Evolutionary conservation across 2,329 filamentous ascomycete genomes (phyloP), one percentile per base, ranked within the genome.

Genomic region (Aspergillus spinulosporus): DNA sequence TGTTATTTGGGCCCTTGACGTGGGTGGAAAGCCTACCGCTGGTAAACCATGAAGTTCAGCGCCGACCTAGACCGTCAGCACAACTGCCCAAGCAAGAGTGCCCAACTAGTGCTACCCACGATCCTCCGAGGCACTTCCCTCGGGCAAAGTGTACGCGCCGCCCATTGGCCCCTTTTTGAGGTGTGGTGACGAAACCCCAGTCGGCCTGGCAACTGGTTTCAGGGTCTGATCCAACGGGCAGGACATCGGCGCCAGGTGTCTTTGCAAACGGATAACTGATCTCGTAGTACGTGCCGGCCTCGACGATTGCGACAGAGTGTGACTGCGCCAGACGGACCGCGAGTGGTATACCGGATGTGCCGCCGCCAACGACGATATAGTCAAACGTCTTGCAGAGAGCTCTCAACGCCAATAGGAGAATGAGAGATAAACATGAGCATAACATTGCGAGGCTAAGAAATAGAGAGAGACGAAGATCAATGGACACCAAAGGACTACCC

Each of bases 271-370:
- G 11, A 8, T 64, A 65, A 15, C 56, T 45, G 1, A 58, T 1
- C 40, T 73, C 68, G n/a, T 72, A 73, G 9, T 59, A 45, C 0
- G 53, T 59, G 2, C 68, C 70, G 2, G 68, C 68, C 47, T 72
- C 69, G 4, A 71, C 52, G 11, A 72, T 46, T 0, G 67, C 68
- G 2, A 71, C 68, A 5, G 53, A 57, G 21, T 64, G 59, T 2
- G 49, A 47, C 45, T 68, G 54, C 2, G 68, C 68, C 8, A 70
- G 56, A 28, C 65, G 61, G 2, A 61, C 66, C 5, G 66, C 67
- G 4, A 70, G 55, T 4, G 60, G 56, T 37, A 52, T 59, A 3
- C 70, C 69, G 3, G 62, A 62, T 0, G 66, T 68, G 5, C 65
- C 68, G 7, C 68, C 65, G 5, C 64, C 66, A 11, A 67, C 62